A percentile compares a stretch with the other conserved stretches of the same genome.
phyloP scores from a whole-genome alignment of 1,284 basidiomycete species.

The Porodaedalea pini region DNA sequence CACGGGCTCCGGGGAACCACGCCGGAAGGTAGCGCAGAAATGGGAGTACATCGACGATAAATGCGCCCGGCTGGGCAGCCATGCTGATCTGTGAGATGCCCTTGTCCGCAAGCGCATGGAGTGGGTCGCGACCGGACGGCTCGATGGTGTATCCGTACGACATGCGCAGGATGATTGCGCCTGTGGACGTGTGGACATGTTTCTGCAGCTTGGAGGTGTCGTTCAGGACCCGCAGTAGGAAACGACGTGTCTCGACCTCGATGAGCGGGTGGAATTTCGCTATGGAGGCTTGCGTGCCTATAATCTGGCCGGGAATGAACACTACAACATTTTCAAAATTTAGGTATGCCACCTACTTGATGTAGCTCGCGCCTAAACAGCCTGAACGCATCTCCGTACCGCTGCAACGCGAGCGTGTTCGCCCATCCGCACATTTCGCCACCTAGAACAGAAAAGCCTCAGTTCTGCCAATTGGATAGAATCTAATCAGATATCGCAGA shows the following conservation, averaged over 20 bases:
- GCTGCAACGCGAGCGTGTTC: conserved; percentile 8
- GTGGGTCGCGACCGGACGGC: conserved; percentile 4
- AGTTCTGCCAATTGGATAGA: too few relatives aligned
- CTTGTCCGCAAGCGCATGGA: conserved; percentile 16
- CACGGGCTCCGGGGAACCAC: conserved; percentile 19
- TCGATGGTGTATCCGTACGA: conserved; percentile 11
- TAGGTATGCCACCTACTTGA: conserved; percentile 1
- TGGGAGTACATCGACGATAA: conserved; percentile 19
- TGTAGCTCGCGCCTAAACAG: conserved; percentile 15
- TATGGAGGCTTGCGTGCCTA: conserved; percentile 15
- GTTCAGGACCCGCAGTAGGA: conserved; percentile 14
- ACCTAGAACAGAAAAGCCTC: too few relatives aligned
- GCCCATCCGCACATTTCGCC: conserved; percentile 15
- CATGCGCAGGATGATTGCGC: conserved; percentile 4
- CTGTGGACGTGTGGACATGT: conserved; percentile 10
- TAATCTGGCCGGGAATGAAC: neutral
- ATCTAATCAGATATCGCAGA: too few relatives aligned
- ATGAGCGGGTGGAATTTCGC: conserved; percentile 17
- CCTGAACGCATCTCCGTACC: neutral
- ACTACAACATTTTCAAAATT: neutral
- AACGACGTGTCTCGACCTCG: conserved; percentile 17
- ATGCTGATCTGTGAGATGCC: conserved; percentile 14
- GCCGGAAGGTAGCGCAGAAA: conserved; percentile 16
- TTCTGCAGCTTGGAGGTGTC: conserved; percentile 1
- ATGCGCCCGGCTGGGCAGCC: conserved; percentile 20